phyloP scores from a whole-genome alignment of 1,284 basidiomycete species.

The Porogramme epimiltina region DNA sequence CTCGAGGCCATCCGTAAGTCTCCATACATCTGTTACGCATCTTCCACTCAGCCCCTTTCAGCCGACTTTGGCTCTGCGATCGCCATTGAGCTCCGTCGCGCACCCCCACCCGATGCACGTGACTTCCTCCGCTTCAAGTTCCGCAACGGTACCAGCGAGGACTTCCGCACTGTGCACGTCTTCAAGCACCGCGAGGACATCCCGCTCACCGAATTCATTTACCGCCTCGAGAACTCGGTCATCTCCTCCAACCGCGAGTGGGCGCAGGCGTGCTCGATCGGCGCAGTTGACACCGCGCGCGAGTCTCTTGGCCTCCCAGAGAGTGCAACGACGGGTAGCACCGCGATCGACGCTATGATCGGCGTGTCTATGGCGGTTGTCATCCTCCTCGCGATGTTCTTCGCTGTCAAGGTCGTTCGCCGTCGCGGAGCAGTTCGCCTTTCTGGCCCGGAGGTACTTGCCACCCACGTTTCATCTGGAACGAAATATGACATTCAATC shows the following conservation, averaged over 20 bases:
- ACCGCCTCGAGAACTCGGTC: constrained; percentile 70
- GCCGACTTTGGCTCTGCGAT: constrained; percentile 81
- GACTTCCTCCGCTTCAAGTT: constrained; percentile 84
- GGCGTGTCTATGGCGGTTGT: constrained; percentile 44
- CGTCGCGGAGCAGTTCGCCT: constrained; percentile 48
- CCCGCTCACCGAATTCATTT: constrained; percentile 77
- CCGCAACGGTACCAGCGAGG: constrained; percentile 75
- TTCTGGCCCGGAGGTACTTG: constrained; percentile 54
- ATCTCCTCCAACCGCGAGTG: constrained; percentile 72
- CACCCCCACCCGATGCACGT: constrained; percentile 70
- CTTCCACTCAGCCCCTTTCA: constrained; percentile 27
- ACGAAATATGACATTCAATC: too few species aligned
- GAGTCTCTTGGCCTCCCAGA: constrained; percentile 35
- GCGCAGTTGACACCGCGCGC: constrained; percentile 23
- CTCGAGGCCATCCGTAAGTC: constrained; percentile 63
- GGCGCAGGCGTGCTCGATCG: constrained; percentile 56
- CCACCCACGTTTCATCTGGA: too few species aligned
- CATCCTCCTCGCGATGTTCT: constrained; percentile 42
- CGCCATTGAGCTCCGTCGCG: constrained; percentile 77
- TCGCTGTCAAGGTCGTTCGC: constrained; percentile 39
- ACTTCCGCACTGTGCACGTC: constrained; percentile 63
- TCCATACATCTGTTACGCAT: not conserved
- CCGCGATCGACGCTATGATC: constrained; percentile 45
- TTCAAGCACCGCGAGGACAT: constrained; percentile 73
- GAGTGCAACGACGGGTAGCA: constrained; percentile 30